Percentiles rank a stretch among this genome's conserved stretches.
These are phyloP conservation scores for Trichoderma sp. DNA, from an alignment of 2,329 filamentous ascomycete genomes.

Conservation along the genomic window DNA sequence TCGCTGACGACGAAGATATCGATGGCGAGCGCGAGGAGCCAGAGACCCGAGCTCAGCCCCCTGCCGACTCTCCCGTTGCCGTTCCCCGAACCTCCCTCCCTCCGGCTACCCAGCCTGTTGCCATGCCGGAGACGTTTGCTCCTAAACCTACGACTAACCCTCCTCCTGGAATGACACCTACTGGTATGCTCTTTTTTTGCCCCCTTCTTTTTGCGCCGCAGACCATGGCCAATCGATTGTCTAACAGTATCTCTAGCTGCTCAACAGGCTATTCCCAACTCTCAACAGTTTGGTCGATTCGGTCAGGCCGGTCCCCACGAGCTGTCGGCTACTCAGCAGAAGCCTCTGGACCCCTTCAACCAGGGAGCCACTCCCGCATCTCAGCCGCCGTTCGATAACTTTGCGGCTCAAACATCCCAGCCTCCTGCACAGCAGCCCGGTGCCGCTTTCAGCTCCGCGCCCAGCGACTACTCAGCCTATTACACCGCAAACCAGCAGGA, in stretches of 20 bases:
- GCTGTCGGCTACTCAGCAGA: constrained; percentile 62
- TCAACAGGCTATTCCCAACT: constrained; percentile 58
- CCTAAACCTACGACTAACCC: constrained; percentile 57
- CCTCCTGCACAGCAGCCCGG: constrained; percentile 61
- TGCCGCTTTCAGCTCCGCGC: constrained; percentile 71
- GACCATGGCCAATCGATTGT: background rate
- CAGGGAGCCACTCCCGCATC: constrained; percentile 62
- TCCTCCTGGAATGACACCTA: constrained; percentile 41
- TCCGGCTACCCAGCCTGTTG: constrained; percentile 62
- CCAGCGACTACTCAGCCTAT: constrained; percentile 80
- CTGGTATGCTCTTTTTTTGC: constrained; percentile 35
- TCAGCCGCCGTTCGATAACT: constrained; percentile 63
- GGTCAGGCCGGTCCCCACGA: constrained; percentile 65
- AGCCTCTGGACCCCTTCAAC: constrained; percentile 84
- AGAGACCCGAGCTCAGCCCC: constrained; percentile 90
- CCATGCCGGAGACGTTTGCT: constrained; percentile 58
- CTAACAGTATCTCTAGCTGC: constrained; percentile 33
- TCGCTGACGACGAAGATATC: constrained; percentile 86
- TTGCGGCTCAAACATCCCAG: constrained; percentile 61
- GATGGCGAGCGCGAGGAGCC: constrained; percentile 94
- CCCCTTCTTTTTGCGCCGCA: no score
- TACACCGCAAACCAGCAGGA: constrained; percentile 75
- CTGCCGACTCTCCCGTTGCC: constrained; percentile 86
- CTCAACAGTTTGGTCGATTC: constrained; percentile 72
- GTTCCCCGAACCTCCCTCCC: constrained; percentile 86